Percentiles rank a stretch among this genome's conserved stretches.
Conservation (phyloP, 2,329 filamentous ascomycete genomes). For the Cadophora luteo-olivacea region DNA sequence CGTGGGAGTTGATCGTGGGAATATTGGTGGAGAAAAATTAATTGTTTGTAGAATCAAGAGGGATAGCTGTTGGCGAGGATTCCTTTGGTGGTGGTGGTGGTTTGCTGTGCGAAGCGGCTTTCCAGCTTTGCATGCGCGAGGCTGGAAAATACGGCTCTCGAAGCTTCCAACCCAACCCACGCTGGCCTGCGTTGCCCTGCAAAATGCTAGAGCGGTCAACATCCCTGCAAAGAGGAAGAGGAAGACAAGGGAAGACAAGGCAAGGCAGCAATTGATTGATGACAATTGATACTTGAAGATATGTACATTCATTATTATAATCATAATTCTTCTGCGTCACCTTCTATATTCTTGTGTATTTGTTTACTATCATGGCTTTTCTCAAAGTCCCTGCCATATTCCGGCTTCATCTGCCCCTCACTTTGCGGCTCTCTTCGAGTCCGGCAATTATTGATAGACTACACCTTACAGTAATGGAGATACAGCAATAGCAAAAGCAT, state of each 20-base stretch:
- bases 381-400: too few species aligned
- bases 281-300: background rate
- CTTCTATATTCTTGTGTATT: background rate
- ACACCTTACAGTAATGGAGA: too few species aligned
- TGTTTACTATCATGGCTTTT: too few species aligned
- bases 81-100: background rate
- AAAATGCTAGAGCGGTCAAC: conserved; percentile 1
- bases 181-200: too few species aligned
- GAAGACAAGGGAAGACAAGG: background rate
- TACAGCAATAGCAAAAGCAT: too few species aligned
- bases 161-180: background rate
- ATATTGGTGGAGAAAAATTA: background rate
- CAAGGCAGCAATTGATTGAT: background rate
- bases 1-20: conserved; percentile 7
- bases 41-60: background rate
- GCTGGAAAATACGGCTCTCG: background rate
- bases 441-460: too few species aligned
- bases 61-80: too few species aligned
- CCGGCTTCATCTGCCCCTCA: too few species aligned
- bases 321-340: background rate
- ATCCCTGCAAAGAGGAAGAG: conserved; percentile 1
- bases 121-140: background rate
- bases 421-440: too few species aligned
- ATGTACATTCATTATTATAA: background rate
- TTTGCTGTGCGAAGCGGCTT: conserved; percentile 13